Base-by-base conservation (phyloP, 352 stramenopile species). In the Phytophthora aleatoria region DNA sequence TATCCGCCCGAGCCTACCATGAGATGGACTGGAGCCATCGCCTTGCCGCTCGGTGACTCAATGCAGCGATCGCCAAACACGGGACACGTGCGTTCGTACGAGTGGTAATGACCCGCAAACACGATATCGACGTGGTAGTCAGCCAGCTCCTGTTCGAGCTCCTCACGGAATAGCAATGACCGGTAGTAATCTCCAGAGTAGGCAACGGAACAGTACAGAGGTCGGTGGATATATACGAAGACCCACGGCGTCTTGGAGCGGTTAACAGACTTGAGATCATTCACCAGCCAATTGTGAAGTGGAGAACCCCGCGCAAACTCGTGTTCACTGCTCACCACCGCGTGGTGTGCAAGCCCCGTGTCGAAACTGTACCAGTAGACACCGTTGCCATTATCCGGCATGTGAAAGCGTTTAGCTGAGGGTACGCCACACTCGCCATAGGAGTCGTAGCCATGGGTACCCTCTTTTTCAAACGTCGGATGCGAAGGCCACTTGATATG, bases 401-500 rank as follows among this genome's bases (percentile, higher is more conserved):
- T 95, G 49, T 71, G 61, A 77, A 97, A 97, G 31, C 87, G 78
- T 45, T 79, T 86, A 24, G 76, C 57, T 4, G 76, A 81, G 0
- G 91, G 85, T 9, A 97, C 77, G 24, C 90, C 89, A 69, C 92
- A 98, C 73, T 98, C 92, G 7, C 92, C 92, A 26, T 76, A 76
- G 11, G 73, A 85, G 51, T 95, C 70, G 28, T 81, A 73, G 7
- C 71, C 79, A n/a, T 63, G 55, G n/a, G 61, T 69, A 11, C 50
- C 58, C 0, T 74, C 50, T 8, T 70, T 63, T 35, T 84, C 71
- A 50, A 87, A 72, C 27, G 77, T 47, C 15, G 52, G 47, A 41
- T 81, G 55, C 2, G 50, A 39, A 57, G 81, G 71, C 59, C 73
- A 64, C 59, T 64, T 69, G 28, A 59, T 31, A 12, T 50, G 48